Evolutionary conservation across 2,329 filamentous ascomycete genomes (phyloP).

Genomic region (Fusarium concolor): DNA sequence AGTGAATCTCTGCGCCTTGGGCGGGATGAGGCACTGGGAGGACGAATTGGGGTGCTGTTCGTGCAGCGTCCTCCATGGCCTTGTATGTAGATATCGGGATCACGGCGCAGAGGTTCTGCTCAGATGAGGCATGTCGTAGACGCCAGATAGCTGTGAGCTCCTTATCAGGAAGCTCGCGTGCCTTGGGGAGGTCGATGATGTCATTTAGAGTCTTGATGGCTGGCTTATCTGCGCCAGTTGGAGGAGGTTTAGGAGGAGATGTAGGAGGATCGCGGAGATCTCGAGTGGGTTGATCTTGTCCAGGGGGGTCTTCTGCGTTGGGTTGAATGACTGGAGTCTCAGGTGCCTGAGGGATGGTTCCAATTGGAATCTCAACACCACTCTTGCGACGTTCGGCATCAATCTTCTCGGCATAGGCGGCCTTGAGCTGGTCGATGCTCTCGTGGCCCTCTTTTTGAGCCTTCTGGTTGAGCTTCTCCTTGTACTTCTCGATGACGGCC

Average conservation of each 20-base stretch:
- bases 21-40: slow-evolving; percentile 80
- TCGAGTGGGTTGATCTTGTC: slow-evolving; percentile 27
- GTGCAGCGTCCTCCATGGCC: slow-evolving; percentile 77
- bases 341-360: slow-evolving; percentile 52
- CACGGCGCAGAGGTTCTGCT: slow-evolving; percentile 83
- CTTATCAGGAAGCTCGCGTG: slow-evolving; percentile 75
- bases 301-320: slow-evolving; percentile 50
- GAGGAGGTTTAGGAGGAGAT: slow-evolving; percentile 22
- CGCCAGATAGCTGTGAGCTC: slow-evolving; percentile 94
- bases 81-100: slow-evolving; percentile 80
- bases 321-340: slow-evolving; percentile 53
- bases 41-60: slow-evolving; percentile 86
- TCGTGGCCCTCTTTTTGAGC: slow-evolving; percentile 77
- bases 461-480: slow-evolving; percentile 84
- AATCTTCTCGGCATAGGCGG: slow-evolving; percentile 89
- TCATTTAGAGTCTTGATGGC: slow-evolving; percentile 61
- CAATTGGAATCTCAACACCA: slow-evolving; percentile 59
- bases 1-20: slow-evolving; percentile 90
- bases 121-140: slow-evolving; percentile 80
- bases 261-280: slow-evolving; percentile 22
- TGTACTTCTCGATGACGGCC: slow-evolving; percentile 84
- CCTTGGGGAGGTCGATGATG: slow-evolving; percentile 83
- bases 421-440: slow-evolving; percentile 80
- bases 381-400: slow-evolving; percentile 75
- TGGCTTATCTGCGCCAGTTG: slow-evolving; percentile 43